A percentile compares a stretch with the other conserved stretches of the same genome.
These are phyloP conservation scores for Creolimax fragrantissima DNA, from an alignment of 78 protist genomes.

Conservation along the genomic window DNA sequence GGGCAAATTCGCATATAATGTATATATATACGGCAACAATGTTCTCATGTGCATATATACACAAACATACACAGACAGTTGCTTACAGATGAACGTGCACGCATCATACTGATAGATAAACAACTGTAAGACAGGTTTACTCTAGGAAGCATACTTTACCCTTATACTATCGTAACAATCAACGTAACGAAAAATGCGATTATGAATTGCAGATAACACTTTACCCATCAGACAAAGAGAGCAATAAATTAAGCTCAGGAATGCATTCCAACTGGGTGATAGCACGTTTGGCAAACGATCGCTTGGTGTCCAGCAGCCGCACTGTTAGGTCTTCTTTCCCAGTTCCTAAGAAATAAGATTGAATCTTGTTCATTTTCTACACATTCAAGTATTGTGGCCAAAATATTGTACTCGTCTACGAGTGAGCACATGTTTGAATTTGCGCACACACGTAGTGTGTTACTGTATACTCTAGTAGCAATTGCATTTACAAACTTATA, in stretches of 20 bases:
- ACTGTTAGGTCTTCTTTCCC: background rate
- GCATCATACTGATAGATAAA: background rate
- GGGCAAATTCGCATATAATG: too few species aligned
- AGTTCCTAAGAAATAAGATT: too few species aligned
- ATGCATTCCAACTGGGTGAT: slow-evolving; percentile 4
- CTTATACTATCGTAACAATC: too few species aligned
- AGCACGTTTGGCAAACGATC: background rate
- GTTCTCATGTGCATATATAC: background rate
- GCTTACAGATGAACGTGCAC: background rate
- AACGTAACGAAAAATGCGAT: too few species aligned
- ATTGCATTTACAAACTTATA: background rate
- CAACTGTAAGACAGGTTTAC: background rate
- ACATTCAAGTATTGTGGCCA: background rate
- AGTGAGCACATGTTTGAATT: background rate
- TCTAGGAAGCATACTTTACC: background rate
- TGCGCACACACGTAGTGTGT: too few species aligned
- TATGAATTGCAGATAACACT: background rate
- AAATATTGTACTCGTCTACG: background rate
- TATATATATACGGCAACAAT: background rate
- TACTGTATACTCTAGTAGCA: too few species aligned
- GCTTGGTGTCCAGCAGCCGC: background rate
- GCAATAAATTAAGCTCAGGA: background rate
- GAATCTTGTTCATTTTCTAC: too few species aligned
- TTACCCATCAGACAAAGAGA: background rate
- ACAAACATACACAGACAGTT: background rate